Conservation (phyloP, 192 early-diverging fungal species). For the Coemansia sp. region DNA sequence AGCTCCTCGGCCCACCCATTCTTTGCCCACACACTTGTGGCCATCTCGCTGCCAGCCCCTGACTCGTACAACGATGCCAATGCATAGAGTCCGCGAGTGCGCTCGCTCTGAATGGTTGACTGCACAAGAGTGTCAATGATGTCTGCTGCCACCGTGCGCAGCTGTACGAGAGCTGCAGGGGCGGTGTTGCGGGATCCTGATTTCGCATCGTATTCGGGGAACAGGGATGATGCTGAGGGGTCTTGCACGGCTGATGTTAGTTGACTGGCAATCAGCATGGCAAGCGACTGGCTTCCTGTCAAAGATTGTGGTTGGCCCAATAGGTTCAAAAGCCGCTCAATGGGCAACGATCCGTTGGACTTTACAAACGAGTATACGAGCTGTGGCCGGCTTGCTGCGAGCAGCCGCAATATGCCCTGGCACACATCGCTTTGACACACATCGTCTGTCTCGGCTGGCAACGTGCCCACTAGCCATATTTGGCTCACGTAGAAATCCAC, state of each 20-base stretch:
- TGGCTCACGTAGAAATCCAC: conserved; percentile 24
- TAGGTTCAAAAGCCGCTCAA: conserved; percentile 23
- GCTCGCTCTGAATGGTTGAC: conserved; percentile 34
- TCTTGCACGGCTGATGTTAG: conserved; percentile 22
- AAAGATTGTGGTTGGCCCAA: conserved; percentile 11
- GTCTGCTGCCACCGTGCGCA: not conserved
- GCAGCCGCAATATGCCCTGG: conserved; percentile 36
- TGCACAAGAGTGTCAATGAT: conserved; percentile 34
- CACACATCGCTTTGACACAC: conserved; percentile 3
- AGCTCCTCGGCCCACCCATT: conserved; percentile 70
- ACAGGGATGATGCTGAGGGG: conserved; percentile 13
- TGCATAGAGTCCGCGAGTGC: conserved; percentile 40
- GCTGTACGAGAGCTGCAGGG: conserved; percentile 5
- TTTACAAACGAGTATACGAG: conserved; percentile 16
- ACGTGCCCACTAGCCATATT: conserved; percentile 38
- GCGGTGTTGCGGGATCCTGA: not conserved
- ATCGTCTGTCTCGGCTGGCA: conserved; percentile 7
- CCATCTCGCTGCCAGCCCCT: conserved; percentile 53
- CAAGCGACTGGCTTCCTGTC: conserved; percentile 10
- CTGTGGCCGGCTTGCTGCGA: conserved; percentile 21
- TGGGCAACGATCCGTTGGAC: not conserved
- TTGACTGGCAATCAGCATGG: conserved; percentile 36
- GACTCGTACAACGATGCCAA: conserved; percentile 70
- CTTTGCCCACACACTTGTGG: conserved; percentile 58
- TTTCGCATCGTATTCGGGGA: conserved; percentile 13